These are phyloP conservation scores for Leptodermis oblonga DNA, from an alignment of 257 asterid genomes.

Conservation along the genomic window DNA sequence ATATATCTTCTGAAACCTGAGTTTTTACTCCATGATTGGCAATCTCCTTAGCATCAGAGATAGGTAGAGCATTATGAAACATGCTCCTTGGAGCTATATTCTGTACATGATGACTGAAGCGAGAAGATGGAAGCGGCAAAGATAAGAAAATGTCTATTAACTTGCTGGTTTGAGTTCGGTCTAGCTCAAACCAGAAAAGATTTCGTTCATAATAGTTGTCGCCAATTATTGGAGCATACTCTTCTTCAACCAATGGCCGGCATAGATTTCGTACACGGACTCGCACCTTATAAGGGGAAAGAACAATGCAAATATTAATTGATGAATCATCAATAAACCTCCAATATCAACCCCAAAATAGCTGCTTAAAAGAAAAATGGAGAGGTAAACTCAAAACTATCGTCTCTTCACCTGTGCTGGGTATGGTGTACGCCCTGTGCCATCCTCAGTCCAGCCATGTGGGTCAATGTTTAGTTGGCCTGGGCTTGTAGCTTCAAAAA, in stretches of 20 bases:
- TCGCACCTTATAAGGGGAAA: slow-evolving; percentile 38
- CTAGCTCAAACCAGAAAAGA: slow-evolving; percentile 71
- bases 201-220: slow-evolving; percentile 46
- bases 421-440: slow-evolving; percentile 35
- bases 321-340: background rate
- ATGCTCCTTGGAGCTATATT: slow-evolving; percentile 12
- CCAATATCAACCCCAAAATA: background rate
- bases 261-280: slow-evolving; percentile 27
- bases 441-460: slow-evolving; percentile 50
- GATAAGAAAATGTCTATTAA: no score
- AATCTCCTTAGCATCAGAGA: slow-evolving; percentile 10
- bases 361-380: background rate
- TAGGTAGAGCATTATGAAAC: slow-evolving; percentile 14
- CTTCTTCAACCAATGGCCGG: slow-evolving; percentile 47
- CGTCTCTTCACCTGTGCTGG: slow-evolving; percentile 60
- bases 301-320: slow-evolving; percentile 14
- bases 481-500: slow-evolving; percentile 52
- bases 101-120: slow-evolving; percentile 18
- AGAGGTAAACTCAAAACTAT: no score
- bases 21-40: slow-evolving; percentile 6
- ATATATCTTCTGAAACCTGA: background rate
- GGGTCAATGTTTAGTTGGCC: slow-evolving; percentile 48
- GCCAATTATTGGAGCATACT: slow-evolving; percentile 43
- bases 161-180: slow-evolving; percentile 38
- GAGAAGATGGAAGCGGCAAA: slow-evolving; percentile 32